A percentile compares a stretch with the other conserved stretches of the same genome.
Evolutionary conservation across 148 eudicot species (phyloP).

Genomic region (Drosera capensis): DNA sequence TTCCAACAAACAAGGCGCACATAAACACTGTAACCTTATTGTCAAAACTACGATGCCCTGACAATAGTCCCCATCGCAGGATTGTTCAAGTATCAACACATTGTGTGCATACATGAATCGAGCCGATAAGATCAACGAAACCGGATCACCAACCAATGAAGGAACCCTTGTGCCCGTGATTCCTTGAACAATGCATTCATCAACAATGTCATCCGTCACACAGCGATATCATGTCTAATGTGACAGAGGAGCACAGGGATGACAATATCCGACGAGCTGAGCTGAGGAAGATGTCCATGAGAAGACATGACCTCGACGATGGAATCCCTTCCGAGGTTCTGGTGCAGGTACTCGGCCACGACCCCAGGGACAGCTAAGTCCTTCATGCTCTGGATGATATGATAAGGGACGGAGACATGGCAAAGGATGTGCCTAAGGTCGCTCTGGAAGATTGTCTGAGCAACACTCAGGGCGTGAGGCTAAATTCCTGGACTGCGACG

Average conservation of each 20-base stretch:
- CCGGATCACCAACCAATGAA: too few relatives aligned
- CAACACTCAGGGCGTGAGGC: slow-evolving; percentile 70
- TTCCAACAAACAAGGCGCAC: too few relatives aligned
- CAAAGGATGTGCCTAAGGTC: slow-evolving; percentile 44
- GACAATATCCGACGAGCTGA: slow-evolving; percentile 76
- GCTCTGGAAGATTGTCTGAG: slow-evolving; percentile 55
- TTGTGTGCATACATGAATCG: too few relatives aligned
- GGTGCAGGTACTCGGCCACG: slow-evolving; percentile 83
- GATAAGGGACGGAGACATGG: slow-evolving; percentile 61
- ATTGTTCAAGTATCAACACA: too few relatives aligned
- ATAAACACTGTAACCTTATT: too few relatives aligned
- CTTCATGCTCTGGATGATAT: slow-evolving; percentile 75
- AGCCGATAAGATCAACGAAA: too few relatives aligned
- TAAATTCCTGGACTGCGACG: slow-evolving; percentile 75
- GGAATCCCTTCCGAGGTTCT: slow-evolving; percentile 60
- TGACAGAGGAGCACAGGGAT: slow-evolving; percentile 70
- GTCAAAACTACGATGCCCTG: too few relatives aligned
- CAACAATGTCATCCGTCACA: too few relatives aligned
- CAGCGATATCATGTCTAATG: slow-evolving; percentile 45
- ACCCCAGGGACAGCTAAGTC: slow-evolving; percentile 88
- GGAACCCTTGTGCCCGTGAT: too few relatives aligned
- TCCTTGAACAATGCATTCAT: too few relatives aligned
- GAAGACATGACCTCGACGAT: slow-evolving; percentile 82
- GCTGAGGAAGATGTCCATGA: slow-evolving; percentile 84
- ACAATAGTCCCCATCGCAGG: too few relatives aligned